Evolutionary conservation across 495 filamentous ascomycete species (phyloP), one percentile per base, ranked within the genome.

Genomic region (Neurospora sp.): DNA sequence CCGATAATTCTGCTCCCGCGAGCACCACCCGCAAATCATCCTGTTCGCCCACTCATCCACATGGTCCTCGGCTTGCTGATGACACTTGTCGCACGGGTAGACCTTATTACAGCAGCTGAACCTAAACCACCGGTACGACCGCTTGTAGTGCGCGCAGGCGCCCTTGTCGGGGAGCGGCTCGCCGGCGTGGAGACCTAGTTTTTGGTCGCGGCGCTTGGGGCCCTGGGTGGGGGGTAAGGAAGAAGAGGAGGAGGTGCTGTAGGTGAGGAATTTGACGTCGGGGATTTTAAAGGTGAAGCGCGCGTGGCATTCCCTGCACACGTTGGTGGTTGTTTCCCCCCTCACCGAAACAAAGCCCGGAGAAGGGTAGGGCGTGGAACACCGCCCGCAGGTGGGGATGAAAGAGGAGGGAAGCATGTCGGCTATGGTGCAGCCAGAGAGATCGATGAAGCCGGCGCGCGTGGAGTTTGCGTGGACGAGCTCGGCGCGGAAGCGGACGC

Each of bases 11-110:
- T 96, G 92, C 83, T 97, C 94, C 69, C 94, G 82, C 16, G 90
- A 92, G 78, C 92, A 95, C 79, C 86, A 92, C 31, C 92, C 92
- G 80, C 93, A 97, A 31, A 97, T 89, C 94, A 97, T 97, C 48
- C 93, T 83, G 75, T 93, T 92, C 3, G 93, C 94, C 83, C 94
- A 92, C 82, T 97, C 94, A 72, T 92, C 90, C 0, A 86, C 84
- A 79, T 97, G 31, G 5, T 35, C 31, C 5, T 35, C 31, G 4
- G 31, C 31, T 35, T 35, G 31, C 31, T 35, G 31, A 35, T 35
- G 31, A 35, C 94, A 97, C 86, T 85, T 87, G 76, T 97, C 94
- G 80, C 94, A 97, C 4, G 92, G 86, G 74, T 91, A 92, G 12
- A 96, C 86, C 35, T 82, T 83, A 14, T 76, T 78, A 78, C 85